Percentiles rank a stretch among this genome's conserved stretches.
phyloP scores from a whole-genome alignment of 768 basidiomycete species.

The Lactarius sp. region DNA sequence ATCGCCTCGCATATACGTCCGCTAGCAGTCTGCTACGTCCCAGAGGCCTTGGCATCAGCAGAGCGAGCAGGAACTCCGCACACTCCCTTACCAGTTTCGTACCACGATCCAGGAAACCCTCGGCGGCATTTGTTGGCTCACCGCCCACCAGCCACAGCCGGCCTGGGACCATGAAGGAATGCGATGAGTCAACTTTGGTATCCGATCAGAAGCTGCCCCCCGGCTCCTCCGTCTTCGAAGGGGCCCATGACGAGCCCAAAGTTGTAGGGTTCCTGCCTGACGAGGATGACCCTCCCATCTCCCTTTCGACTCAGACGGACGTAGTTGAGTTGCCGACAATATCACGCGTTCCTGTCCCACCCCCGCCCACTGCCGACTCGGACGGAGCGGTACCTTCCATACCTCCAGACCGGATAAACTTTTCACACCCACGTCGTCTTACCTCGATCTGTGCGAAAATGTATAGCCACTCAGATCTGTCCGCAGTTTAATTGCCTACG shows the following conservation, averaged over 20 bases:
- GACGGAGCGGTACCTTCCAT: background rate
- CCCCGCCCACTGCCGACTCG: background rate
- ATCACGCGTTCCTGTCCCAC: background rate
- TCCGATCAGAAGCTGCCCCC: constrained; percentile 11
- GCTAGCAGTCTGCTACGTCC: constrained; percentile 31
- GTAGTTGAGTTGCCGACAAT: background rate
- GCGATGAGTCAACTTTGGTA: background rate
- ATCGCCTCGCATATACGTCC: constrained; percentile 30
- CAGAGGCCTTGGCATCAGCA: background rate
- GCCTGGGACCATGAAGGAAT: background rate
- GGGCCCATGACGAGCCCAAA: background rate
- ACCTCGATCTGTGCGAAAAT: background rate
- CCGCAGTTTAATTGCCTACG: background rate
- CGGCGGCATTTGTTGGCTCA: background rate
- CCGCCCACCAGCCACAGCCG: background rate
- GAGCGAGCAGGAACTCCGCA: background rate
- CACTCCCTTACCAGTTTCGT: constrained; percentile 20
- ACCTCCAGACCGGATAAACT: constrained; percentile 1
- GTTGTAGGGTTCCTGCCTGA: background rate
- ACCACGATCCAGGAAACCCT: background rate
- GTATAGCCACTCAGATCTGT: background rate
- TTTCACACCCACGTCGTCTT: constrained; percentile 14
- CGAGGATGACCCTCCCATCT: background rate
- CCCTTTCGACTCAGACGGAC: background rate
- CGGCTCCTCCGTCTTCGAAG: constrained; percentile 5